Percentiles rank a stretch among this genome's conserved stretches.
Conservation (phyloP, 441 rosid genomes). For the Eutrema salsugineum region DNA sequence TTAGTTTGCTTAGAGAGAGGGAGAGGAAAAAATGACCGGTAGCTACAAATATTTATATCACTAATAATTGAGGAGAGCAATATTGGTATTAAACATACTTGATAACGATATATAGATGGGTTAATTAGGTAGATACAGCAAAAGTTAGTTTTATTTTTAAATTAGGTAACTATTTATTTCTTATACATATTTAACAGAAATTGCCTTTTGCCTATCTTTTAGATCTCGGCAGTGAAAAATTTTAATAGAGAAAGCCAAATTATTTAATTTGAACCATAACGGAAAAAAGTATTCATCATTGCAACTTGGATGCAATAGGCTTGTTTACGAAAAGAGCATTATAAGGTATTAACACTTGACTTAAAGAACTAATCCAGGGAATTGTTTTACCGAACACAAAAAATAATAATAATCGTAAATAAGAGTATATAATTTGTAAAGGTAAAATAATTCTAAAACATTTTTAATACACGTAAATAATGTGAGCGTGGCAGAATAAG, state of each 20-base stretch:
- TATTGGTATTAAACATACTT: background rate
- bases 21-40: background rate
- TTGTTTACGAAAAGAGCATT: too few species aligned
- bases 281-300: background rate
- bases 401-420: background rate
- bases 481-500: background rate
- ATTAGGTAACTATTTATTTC: background rate
- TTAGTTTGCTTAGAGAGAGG: background rate
- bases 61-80: slow-evolving; percentile 20
- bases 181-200: background rate
- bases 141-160: background rate
- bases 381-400: background rate
- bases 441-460: background rate
- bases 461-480: background rate
- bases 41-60: background rate
- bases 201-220: background rate
- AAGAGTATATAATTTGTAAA: background rate
- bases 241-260: background rate
- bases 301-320: too few species aligned
- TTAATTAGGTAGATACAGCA: slow-evolving; percentile 9
- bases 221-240: background rate
- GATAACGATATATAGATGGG: background rate
- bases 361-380: background rate
- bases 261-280: background rate
- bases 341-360: too few species aligned